These are phyloP conservation scores for Paraphaeosphaeria minitans DNA, from an alignment of 2,329 filamentous ascomycete species.

Conservation along the genomic window DNA sequence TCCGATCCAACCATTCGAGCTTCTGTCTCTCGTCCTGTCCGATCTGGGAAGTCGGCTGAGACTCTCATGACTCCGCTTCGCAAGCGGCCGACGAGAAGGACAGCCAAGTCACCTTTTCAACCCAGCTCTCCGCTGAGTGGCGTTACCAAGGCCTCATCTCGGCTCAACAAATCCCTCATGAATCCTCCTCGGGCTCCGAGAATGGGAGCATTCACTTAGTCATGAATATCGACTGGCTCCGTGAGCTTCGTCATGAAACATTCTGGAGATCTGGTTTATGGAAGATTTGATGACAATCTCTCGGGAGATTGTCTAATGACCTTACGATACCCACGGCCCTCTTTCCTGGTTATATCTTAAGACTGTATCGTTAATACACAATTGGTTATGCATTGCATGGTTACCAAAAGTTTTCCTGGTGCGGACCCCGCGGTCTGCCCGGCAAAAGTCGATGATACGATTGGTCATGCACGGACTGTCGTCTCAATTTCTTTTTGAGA, in stretches of 20 bases:
- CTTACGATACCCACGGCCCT: slow-evolving; percentile 44
- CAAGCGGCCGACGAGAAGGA: slow-evolving; percentile 41
- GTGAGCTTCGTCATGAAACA: slow-evolving; percentile 12
- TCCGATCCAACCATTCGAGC: slow-evolving; percentile 43
- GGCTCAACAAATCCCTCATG: slow-evolving; percentile 37
- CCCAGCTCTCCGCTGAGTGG: slow-evolving; percentile 36
- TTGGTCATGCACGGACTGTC: slow-evolving; percentile 11
- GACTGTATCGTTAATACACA: slow-evolving; percentile 33
- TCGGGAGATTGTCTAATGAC: slow-evolving; percentile 30
- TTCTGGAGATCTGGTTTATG: slow-evolving; percentile 18
- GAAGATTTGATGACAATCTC: slow-evolving; percentile 22
- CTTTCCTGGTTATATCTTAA: slow-evolving; percentile 23
- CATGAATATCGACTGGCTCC: slow-evolving; percentile 6
- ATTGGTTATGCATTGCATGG: slow-evolving; percentile 34
- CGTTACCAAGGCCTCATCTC: slow-evolving; percentile 34
- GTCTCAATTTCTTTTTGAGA: slow-evolving; percentile 4
- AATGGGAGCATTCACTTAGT: slow-evolving; percentile 45
- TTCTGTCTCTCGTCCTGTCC: slow-evolving; percentile 43
- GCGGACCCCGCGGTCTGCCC: slow-evolving; percentile 16
- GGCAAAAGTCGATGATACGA: slow-evolving; percentile 24
- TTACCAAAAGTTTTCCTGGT: slow-evolving; percentile 31
- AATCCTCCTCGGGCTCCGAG: slow-evolving; percentile 33
- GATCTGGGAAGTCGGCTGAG: slow-evolving; percentile 47
- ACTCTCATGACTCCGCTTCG: slow-evolving; percentile 47
- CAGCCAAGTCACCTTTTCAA: slow-evolving; percentile 29